Conservation (phyloP, 495 filamentous ascomycete genomes). For the Daldinia concentrica region DNA sequence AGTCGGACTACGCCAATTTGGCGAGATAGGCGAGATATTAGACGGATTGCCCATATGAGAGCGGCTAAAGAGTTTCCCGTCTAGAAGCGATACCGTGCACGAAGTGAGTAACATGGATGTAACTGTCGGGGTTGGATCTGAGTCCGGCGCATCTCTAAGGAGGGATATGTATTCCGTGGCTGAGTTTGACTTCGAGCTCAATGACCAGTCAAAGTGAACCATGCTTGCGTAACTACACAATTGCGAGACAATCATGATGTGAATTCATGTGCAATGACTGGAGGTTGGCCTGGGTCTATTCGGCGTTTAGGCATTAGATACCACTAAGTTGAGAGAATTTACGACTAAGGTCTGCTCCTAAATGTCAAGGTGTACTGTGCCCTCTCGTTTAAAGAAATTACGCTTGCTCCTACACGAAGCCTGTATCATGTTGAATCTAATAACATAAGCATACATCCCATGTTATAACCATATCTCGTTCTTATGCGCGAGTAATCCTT, state of each 20-base stretch:
- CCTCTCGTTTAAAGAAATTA: not conserved
- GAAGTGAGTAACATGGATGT: not conserved
- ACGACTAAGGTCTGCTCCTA: not conserved
- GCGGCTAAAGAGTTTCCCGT: not conserved
- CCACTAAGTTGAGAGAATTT: conserved; percentile 5
- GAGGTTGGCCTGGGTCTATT: not conserved
- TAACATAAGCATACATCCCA: not conserved
- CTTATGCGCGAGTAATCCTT: not conserved
- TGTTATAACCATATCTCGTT: not conserved
- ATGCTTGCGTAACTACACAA: not conserved
- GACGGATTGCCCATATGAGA: conserved; percentile 31
- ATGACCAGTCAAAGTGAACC: not conserved
- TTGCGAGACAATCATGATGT: not conserved
- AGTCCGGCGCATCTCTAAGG: not conserved
- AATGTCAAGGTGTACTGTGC: not conserved
- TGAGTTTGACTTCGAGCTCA: conserved; percentile 5
- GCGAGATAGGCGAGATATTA: conserved; percentile 50
- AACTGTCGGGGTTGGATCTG: not conserved
- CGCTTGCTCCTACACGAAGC: not conserved
- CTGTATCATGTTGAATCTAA: not conserved
- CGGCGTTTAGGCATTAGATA: conserved; percentile 9
- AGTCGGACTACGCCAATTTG: conserved; percentile 44
- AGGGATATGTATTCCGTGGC: conserved; percentile 9
- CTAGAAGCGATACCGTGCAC: not conserved
- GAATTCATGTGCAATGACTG: not conserved